Evolutionary conservation across 805 yeast genomes (phyloP).

Genomic region (Kregervanrija fluxuum): DNA sequence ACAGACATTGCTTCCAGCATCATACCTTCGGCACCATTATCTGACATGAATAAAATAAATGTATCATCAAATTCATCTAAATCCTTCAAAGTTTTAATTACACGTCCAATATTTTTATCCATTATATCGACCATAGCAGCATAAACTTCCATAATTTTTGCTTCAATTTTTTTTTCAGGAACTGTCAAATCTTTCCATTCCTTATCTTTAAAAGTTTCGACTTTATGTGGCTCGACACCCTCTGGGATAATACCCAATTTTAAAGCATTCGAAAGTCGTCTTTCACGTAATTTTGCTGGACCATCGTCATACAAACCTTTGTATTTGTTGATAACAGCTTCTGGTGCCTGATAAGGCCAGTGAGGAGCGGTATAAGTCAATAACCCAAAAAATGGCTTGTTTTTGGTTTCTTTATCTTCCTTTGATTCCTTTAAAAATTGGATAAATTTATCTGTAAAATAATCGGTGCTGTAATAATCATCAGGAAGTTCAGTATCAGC

Average conservation of each 20-base stretch:
- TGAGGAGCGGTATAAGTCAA: constrained; percentile 60
- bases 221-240: constrained; percentile 37
- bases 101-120: constrained; percentile 45
- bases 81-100: constrained; percentile 34
- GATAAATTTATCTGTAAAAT: constrained; percentile 33
- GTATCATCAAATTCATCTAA: constrained; percentile 46
- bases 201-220: constrained; percentile 34
- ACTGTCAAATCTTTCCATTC: constrained; percentile 37
- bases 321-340: constrained; percentile 38
- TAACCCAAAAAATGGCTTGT: constrained; percentile 47
- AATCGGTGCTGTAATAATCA: constrained; percentile 39
- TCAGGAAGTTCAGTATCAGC: constrained; percentile 34
- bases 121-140: constrained; percentile 59
- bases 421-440: constrained; percentile 30
- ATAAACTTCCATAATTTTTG: constrained; percentile 46
- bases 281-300: constrained; percentile 35
- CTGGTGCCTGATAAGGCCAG: constrained; percentile 61
- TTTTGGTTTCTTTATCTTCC: constrained; percentile 25
- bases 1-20: constrained; percentile 50
- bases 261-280: constrained; percentile 33
- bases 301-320: constrained; percentile 42
- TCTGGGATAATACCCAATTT: constrained; percentile 41
- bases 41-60: constrained; percentile 51
- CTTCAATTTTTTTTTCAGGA: constrained; percentile 30
- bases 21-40: constrained; percentile 61